Evolutionary conservation across 2,329 filamentous ascomycete species (phyloP), one percentile per base, ranked within the genome.

Genomic region (Amylocarpus encephaloides): DNA sequence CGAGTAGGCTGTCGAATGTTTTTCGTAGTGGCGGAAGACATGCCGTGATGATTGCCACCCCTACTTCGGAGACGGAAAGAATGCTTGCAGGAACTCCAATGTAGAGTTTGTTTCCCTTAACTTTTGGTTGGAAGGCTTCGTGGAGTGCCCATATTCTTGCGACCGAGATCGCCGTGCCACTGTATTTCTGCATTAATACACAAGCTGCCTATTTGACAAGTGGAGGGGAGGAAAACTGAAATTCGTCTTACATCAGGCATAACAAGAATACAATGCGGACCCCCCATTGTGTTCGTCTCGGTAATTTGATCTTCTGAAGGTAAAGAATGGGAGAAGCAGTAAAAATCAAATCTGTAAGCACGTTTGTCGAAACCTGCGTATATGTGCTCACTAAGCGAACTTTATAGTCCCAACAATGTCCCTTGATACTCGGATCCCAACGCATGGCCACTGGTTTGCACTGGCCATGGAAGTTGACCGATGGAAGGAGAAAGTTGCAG

Each of bases 21-120:
- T 44, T 44, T 6, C 42, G 42, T 9, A 44, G 30, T n/a, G 42
- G 42, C 19, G 42, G 42, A 18, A 44, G 29, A 35, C 30, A 34
- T 9, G 42, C 42, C 19, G 42, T 35, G 9, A 44, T 44, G 13
- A 44, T 44, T n/a, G 29, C 15, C 7, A 44, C 29, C 5, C 42
- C 42, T 18, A 44, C 42, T 44, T 44, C 42, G 13, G n/a, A 33
- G 6, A 32, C 15, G n/a, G 42, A 44, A 15, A 44, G n/a, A 32
- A 44, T 35, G 32, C 22, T 18, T 9, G 34, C 15, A 9, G 29
- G 32, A 18, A 44, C 42, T 1, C n/a, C 10, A 10, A 34, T 15
- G 42, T 35, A 33, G 15, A 32, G 22, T 26, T 15, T 33, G 13
- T 33, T 26, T 7, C 22, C 29, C n/a, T 35, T 22, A 19, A n/a